Conservation (phyloP, 1,284 basidiomycete species). For the Cryptococcus deneoformans region DNA sequence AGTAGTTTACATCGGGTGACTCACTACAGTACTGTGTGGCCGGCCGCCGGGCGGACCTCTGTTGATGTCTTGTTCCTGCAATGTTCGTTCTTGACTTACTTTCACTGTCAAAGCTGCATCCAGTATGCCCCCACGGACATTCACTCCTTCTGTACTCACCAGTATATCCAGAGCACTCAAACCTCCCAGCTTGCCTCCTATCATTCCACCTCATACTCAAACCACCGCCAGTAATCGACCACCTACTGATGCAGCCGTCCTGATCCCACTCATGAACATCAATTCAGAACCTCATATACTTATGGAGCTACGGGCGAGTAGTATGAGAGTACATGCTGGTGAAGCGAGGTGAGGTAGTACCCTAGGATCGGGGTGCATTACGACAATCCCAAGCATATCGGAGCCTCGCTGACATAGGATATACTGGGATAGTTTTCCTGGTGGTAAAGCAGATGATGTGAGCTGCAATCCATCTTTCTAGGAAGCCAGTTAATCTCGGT, state of each 20-base stretch:
- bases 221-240: slow-evolving; percentile 12
- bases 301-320: slow-evolving; percentile 31
- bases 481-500: background rate
- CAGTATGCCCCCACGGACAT: slow-evolving; percentile 4
- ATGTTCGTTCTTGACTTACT: too few relatives aligned
- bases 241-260: slow-evolving; percentile 32
- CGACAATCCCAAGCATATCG: background rate
- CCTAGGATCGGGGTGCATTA: too few relatives aligned
- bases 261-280: slow-evolving; percentile 44
- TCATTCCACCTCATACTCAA: slow-evolving; percentile 24
- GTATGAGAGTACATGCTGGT: slow-evolving; percentile 38
- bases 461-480: slow-evolving; percentile 1
- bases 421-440: slow-evolving; percentile 29
- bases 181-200: slow-evolving; percentile 9
- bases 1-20: too few relatives aligned
- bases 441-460: slow-evolving; percentile 35
- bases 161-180: slow-evolving; percentile 18
- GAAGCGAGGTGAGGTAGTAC: slow-evolving; percentile 37
- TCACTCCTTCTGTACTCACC: slow-evolving; percentile 24
- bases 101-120: too few relatives aligned
- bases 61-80: too few relatives aligned
- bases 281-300: slow-evolving; percentile 29
- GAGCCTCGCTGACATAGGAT: background rate
- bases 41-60: too few relatives aligned
- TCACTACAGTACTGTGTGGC: too few relatives aligned